Evolutionary conservation across 1,284 basidiomycete species (phyloP).

Genomic region (Ceratobasidium sp.): DNA sequence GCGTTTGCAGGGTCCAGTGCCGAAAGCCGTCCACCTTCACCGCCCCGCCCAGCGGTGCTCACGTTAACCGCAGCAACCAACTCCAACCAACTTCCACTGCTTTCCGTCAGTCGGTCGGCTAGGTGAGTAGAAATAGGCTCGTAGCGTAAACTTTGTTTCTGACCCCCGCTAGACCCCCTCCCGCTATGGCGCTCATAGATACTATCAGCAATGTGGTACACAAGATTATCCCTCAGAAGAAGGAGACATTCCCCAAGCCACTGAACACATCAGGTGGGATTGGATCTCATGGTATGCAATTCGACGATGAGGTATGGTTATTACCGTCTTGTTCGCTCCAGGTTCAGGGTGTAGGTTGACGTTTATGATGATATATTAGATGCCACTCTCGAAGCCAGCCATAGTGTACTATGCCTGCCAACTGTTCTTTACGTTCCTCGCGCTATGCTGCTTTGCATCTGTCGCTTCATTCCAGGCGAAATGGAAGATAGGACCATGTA

Average conservation of each 20-base stretch:
- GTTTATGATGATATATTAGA: conserved; percentile 54
- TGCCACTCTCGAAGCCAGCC: conserved; percentile 82
- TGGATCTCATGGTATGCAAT: conserved; percentile 62
- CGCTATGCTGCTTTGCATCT: conserved; percentile 85
- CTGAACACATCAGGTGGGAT: conserved; percentile 57
- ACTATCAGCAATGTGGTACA: conserved; percentile 49
- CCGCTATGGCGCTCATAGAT: conserved; percentile 45
- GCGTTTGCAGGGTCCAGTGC: conserved; percentile 5
- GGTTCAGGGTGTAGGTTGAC: conserved; percentile 39
- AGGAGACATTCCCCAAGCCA: conserved; percentile 42
- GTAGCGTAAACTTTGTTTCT: neutral
- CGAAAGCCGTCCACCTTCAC: conserved; percentile 14
- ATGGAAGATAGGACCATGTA: conserved; percentile 82
- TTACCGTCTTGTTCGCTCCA: conserved; percentile 42
- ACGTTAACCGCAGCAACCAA: conserved; percentile 35
- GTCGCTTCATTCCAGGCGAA: conserved; percentile 86
- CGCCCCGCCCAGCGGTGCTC: conserved; percentile 27
- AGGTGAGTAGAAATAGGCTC: conserved; percentile 14
- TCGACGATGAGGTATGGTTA: conserved; percentile 70
- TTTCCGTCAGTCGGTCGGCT: conserved; percentile 13
- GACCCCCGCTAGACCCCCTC: neutral
- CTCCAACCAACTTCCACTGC: neutral
- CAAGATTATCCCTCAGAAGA: conserved; percentile 51
- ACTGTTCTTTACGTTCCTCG: conserved; percentile 87
- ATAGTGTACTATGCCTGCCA: conserved; percentile 75